These are phyloP conservation scores for Cubamyces sp. DNA, from an alignment of 768 basidiomycete genomes.

Conservation along the genomic window DNA sequence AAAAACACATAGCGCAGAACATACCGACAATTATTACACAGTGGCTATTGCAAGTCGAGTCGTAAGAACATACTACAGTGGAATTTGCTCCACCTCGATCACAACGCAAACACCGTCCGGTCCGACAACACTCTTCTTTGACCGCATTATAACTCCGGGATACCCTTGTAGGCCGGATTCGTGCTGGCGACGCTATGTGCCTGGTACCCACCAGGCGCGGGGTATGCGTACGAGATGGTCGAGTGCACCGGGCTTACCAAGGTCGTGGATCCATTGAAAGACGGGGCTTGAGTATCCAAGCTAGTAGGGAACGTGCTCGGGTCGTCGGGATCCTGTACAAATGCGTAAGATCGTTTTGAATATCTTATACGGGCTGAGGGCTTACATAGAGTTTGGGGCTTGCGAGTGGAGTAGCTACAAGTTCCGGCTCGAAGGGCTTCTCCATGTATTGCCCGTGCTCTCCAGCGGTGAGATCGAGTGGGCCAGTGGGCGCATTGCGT, in stretches of 20 bases:
- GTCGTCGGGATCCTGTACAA: conserved; percentile 18
- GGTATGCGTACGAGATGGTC: not conserved
- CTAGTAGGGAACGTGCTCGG: conserved; percentile 18
- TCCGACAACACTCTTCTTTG: too few species aligned
- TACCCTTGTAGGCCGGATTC: conserved; percentile 9
- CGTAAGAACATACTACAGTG: too few species aligned
- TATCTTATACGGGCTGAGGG: too few species aligned
- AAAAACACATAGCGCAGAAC: too few species aligned
- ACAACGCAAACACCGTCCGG: too few species aligned
- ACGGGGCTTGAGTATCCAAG: not conserved
- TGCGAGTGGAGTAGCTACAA: not conserved
- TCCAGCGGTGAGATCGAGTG: conserved; percentile 9
- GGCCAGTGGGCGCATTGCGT: conserved; percentile 10
- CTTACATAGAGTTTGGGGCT: conserved; percentile 22
- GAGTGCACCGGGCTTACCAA: not conserved
- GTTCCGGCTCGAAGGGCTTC: not conserved
- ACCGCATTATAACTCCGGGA: conserved; percentile 11
- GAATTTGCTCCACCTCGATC: too few species aligned
- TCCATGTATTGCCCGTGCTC: conserved; percentile 11
- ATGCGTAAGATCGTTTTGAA: not conserved
- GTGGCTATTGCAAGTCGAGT: too few species aligned
- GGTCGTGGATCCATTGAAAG: not conserved
- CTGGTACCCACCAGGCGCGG: not conserved
- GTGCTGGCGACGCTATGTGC: not conserved
- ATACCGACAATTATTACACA: too few species aligned